phyloP scores from a whole-genome alignment of 1,139 yeast genomes.

The Scheffersomyces segobiensis region DNA sequence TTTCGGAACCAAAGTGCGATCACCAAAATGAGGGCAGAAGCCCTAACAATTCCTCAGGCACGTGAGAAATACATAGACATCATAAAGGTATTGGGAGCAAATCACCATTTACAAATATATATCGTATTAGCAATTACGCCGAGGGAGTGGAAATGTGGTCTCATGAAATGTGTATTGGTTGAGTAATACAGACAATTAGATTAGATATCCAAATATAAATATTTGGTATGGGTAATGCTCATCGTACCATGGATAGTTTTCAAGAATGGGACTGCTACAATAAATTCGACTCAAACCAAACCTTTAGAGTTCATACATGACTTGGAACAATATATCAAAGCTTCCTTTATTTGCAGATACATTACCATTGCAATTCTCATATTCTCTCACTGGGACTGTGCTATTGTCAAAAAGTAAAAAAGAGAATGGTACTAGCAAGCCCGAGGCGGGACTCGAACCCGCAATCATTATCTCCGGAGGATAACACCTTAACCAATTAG shows the following conservation, averaged over 20 bases:
- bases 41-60: conserved; percentile 12
- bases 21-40: conserved; percentile 13
- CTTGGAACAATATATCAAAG: too few relatives aligned
- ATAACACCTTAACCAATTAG: conserved; percentile 58
- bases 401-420: conserved; percentile 1
- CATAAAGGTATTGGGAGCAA: neutral
- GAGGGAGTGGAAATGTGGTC: neutral
- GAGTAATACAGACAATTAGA: neutral
- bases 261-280: too few relatives aligned
- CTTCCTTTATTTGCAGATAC: too few relatives aligned
- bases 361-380: too few relatives aligned
- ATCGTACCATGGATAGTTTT: too few relatives aligned
- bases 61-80: neutral
- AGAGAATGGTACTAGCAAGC: conserved; percentile 21
- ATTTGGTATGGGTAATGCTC: neutral
- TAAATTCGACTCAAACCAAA: too few relatives aligned
- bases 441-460: conserved; percentile 64
- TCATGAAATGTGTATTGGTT: too few relatives aligned
- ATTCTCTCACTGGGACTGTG: neutral
- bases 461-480: conserved; percentile 58
- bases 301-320: too few relatives aligned
- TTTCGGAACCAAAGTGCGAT: neutral
- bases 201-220: neutral
- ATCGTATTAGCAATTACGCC: neutral
- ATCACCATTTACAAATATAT: neutral